Evolutionary conservation across 148 eudicot species (phyloP), one percentile per base, ranked within the genome.

Genomic region (Nyssa sinensis): DNA sequence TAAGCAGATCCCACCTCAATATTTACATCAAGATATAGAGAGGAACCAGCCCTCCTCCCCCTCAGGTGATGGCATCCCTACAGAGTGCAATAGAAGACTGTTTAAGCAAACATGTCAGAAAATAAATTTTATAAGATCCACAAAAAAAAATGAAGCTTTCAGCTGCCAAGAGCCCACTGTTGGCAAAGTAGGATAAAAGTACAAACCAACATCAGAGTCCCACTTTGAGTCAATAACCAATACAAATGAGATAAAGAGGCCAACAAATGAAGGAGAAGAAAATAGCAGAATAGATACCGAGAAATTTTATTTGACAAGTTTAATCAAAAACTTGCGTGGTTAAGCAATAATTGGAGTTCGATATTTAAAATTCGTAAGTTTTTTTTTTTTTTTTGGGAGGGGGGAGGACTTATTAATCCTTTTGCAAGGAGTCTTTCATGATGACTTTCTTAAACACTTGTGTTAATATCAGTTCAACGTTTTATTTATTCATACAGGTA

Each of bases 21-120:
- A 81, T 88, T 88, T 65, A 89, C 97, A 84, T 96, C 99, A 78
- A 96, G 93, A 87, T 92, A 87, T 70, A 96, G 75, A 82, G 85
- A 91, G 53, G 99, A 96, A 74, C 99, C 98, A 3, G 99, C 99
- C 77, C 91, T 89, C 76, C 99, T 89, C 82, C 97, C 99, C 79
- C 99, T 89, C 67, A 96, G 70, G 69, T 85, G 91, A 73, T 84
- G 90, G 78, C 89, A 96, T n/a, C 97, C 99, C 99, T 96, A 78
- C 29, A 85, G 44, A 70, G 32, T 73, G 10, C 62, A 78, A 44
- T 44, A 44, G 51, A 44, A 44, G 16, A 44, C 16, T 3, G 17
- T 11, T 44, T 44, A 73, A 33, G 44, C 3, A 34, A 67, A 73
- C 57, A 71, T 30, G 31, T 33, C 25, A 21, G 16, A 31, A 14